Base-by-base conservation (phyloP, 2,329 filamentous ascomycete genomes). In the Xylaria sp. region DNA sequence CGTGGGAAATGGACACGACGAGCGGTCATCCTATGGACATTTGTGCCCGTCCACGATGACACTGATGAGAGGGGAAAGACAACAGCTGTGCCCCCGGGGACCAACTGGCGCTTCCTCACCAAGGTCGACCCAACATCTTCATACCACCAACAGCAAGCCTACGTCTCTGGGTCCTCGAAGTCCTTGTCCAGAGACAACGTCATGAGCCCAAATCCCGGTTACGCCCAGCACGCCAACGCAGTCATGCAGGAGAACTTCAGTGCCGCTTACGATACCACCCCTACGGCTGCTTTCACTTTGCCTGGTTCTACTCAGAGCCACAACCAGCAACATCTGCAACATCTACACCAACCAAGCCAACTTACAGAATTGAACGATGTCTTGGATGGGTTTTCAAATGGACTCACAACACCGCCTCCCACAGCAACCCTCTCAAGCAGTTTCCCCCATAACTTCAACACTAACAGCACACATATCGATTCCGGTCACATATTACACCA, bases 21-120 rank as follows among this genome's bases (percentile, higher is more conserved):
- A 52, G 82, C 80, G 35, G 82, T 89, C 60, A 80, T 89, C 57
- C 79, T 89, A 38, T 89, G 87, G 87, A 86, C 85, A 2, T 89
- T 89, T 73, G 81, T 75, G 76, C 85, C 80, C 67, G 77, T 85
- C 28, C 78, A 80, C 68, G 75, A 83, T 67, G 78, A 78, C 64
- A 79, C 78, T 14, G 74, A 79, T 67, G 76, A 78, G 46, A 78
- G 78, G 68, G 75, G 76, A 40, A 77, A 78, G 66, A 72, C 78
- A 28, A 77, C 80, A 31, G 83, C 82, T 61, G 83, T 84, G 60
- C 79, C 81, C 3, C 79, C 83, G 1, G 83, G 83, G 15, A 86
- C 85, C 1, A 83, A 80, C 38, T 89, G 87, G 87, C 80, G 84
- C 23, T 89, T 87, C 78, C 75, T 89, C 60, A 87, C 84, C 11